These are phyloP conservation scores for Trichoderma sp. DNA, from an alignment of 2,329 filamentous ascomycete species.

Conservation along the genomic window DNA sequence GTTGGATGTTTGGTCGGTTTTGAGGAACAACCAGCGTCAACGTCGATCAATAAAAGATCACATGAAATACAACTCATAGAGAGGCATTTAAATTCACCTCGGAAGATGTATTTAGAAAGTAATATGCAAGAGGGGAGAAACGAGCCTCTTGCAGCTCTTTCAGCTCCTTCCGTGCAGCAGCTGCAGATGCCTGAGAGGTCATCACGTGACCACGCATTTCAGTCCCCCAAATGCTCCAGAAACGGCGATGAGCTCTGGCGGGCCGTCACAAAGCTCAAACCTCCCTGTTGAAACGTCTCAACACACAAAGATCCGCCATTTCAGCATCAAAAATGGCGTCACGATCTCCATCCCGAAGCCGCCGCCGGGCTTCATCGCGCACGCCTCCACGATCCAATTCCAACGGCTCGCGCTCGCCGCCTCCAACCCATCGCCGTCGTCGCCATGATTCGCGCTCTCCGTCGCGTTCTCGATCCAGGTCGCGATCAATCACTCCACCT, in stretches of 20 bases:
- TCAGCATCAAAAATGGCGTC: slow-evolving; percentile 27
- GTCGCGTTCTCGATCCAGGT: slow-evolving; percentile 22
- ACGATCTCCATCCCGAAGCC: slow-evolving; percentile 34
- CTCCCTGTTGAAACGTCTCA: neutral
- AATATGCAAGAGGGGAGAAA: neutral
- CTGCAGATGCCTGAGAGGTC: neutral
- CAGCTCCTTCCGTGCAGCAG: neutral
- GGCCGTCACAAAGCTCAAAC: neutral
- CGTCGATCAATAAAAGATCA: neutral
- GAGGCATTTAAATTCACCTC: neutral
- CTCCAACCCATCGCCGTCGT: slow-evolving; percentile 25
- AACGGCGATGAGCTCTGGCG: slow-evolving; percentile 8
- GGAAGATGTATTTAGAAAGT: neutral
- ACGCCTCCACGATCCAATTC: slow-evolving; percentile 37
- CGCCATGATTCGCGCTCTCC: slow-evolving; percentile 35
- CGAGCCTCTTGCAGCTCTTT: neutral
- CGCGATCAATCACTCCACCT: slow-evolving; percentile 32
- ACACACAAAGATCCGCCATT: neutral
- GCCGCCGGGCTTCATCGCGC: slow-evolving; percentile 34
- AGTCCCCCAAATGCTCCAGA: neutral
- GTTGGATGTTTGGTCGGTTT: neutral
- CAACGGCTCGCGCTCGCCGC: slow-evolving; percentile 33
- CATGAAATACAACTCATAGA: neutral
- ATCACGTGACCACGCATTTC: slow-evolving; percentile 21
- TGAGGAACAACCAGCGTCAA: neutral